These are phyloP conservation scores for Tulasnella sp. DNA, from an alignment of 768 basidiomycete species.

Conservation along the genomic window DNA sequence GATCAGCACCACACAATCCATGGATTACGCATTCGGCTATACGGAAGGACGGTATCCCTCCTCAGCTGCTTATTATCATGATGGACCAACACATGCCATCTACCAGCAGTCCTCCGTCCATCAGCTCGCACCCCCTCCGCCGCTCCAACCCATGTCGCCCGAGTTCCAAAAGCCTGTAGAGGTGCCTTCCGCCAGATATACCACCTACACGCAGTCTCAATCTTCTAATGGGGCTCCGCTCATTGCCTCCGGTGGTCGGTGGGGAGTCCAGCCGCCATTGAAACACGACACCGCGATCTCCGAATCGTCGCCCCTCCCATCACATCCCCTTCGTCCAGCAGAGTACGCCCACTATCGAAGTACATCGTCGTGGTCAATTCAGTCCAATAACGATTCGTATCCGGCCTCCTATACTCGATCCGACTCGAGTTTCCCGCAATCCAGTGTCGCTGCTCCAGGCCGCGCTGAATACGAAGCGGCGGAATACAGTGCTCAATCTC, in stretches of 20 bases:
- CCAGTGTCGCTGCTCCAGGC: neutral
- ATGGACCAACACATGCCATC: neutral
- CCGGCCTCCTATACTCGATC: neutral
- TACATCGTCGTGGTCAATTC: neutral
- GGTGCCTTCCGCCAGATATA: neutral
- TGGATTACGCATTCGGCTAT: neutral
- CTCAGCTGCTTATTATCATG: neutral
- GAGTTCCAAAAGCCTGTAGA: neutral
- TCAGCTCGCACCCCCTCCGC: neutral
- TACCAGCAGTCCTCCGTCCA: neutral
- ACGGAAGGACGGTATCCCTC: neutral
- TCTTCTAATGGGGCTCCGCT: neutral
- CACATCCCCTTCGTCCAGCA: neutral
- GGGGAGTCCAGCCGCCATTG: neutral
- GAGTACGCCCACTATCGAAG: neutral
- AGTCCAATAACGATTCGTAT: neutral
- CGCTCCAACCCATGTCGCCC: neutral
- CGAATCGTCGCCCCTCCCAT: neutral
- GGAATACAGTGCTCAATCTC: neutral
- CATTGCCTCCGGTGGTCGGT: neutral
- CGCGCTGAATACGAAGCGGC: neutral
- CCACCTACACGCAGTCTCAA: neutral
- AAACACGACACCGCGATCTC: neutral
- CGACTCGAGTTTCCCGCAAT: neutral
- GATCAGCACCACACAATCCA: neutral